Conservation (phyloP, 805 yeast genomes). For the Candida pseudofarinosa region DNA sequence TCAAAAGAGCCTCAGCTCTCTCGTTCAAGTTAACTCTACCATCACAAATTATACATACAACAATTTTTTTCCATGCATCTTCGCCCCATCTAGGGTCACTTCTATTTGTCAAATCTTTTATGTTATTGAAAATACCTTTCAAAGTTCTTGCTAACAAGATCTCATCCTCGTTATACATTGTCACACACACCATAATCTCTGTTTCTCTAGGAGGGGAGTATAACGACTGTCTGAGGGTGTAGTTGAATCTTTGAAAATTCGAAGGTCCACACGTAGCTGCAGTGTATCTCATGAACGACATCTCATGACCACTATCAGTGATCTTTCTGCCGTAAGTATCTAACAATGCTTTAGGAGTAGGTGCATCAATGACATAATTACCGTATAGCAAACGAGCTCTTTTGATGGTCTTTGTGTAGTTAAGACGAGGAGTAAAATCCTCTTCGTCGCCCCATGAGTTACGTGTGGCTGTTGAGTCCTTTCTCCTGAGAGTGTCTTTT, state of each 20-base stretch:
- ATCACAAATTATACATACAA: constrained; percentile 84
- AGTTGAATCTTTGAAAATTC: constrained; percentile 56
- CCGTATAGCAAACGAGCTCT: constrained; percentile 40
- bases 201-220: constrained; percentile 77
- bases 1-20: constrained; percentile 71
- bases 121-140: constrained; percentile 87
- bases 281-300: constrained; percentile 84
- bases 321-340: constrained; percentile 32
- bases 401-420: constrained; percentile 41
- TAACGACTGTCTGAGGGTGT: constrained; percentile 78
- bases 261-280: constrained; percentile 92
- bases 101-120: constrained; percentile 65
- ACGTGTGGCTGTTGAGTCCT: constrained; percentile 2
- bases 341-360: constrained; percentile 35
- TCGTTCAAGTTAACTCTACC: constrained; percentile 84
- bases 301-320: constrained; percentile 49
- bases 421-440: constrained; percentile 36
- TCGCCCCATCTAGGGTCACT: constrained; percentile 84
- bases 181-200: constrained; percentile 79
- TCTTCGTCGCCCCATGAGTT: constrained; percentile 21
- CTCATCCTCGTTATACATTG: constrained; percentile 90
- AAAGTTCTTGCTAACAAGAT: constrained; percentile 76
- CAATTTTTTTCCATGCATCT: constrained; percentile 92
- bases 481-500: constrained; percentile 5
- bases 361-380: constrained; percentile 42